These are phyloP conservation scores for Keqinozyma sinolaborantium DNA, from an alignment of 1,139 yeast species.

Conservation along the genomic window DNA sequence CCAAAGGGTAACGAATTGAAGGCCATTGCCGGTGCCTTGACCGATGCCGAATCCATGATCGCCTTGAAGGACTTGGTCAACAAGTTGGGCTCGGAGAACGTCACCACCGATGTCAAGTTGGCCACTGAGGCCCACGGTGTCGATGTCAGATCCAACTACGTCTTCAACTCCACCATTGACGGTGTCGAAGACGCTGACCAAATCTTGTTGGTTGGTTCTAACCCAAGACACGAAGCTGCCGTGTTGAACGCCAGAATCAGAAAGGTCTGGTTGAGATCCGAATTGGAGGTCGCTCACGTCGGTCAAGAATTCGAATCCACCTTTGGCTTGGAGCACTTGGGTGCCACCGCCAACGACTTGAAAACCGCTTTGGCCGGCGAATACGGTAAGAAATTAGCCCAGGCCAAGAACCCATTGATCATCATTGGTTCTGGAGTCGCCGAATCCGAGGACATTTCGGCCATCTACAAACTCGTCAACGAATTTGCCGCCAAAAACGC, in stretches of 20 bases:
- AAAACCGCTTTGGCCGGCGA: slow-evolving; percentile 62
- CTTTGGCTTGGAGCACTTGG: slow-evolving; percentile 62
- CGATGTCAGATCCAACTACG: slow-evolving; percentile 75
- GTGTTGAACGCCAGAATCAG: slow-evolving; percentile 84
- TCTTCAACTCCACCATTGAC: slow-evolving; percentile 75
- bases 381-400: slow-evolving; percentile 63
- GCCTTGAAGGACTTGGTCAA: slow-evolving; percentile 79
- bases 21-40: slow-evolving; percentile 79
- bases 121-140: slow-evolving; percentile 67
- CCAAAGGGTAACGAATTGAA: slow-evolving; percentile 73
- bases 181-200: slow-evolving; percentile 85
- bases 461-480: slow-evolving; percentile 60
- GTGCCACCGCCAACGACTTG: slow-evolving; percentile 58
- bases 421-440: slow-evolving; percentile 81
- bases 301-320: slow-evolving; percentile 81
- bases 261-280: slow-evolving; percentile 73
- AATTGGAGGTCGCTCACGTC: slow-evolving; percentile 63
- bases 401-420: slow-evolving; percentile 74
- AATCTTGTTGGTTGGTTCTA: slow-evolving; percentile 75
- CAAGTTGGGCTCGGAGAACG: slow-evolving; percentile 76
- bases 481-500: slow-evolving; percentile 56
- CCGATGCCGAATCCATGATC: slow-evolving; percentile 80
- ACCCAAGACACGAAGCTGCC: slow-evolving; percentile 90
- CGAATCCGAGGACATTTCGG: slow-evolving; percentile 63
- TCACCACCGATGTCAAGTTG: slow-evolving; percentile 66